These are phyloP conservation scores for Coniochaeta ligniaria DNA, from an alignment of 2,329 filamentous ascomycete species.

Conservation along the genomic window DNA sequence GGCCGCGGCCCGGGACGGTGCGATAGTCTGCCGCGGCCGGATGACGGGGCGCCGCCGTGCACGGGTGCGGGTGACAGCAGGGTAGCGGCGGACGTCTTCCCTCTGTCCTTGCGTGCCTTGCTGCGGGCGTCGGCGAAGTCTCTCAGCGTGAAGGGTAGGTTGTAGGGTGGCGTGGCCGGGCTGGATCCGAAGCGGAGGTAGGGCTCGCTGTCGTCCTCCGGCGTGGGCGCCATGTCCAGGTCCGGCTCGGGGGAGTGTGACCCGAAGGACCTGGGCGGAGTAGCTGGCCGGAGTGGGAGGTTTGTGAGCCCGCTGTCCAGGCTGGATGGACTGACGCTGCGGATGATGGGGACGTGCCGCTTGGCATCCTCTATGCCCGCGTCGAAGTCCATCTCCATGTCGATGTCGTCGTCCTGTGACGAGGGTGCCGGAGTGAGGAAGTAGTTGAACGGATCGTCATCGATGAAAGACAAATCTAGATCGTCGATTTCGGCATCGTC, in stretches of 20 bases:
- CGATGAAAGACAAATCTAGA: conserved; percentile 28
- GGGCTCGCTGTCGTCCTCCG: conserved; percentile 36
- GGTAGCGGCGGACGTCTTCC: conserved; percentile 18
- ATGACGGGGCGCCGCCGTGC: neutral
- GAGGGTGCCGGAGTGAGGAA: conserved; percentile 45
- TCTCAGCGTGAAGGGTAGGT: conserved; percentile 32
- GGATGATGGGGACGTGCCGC: conserved; percentile 36
- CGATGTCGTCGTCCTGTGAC: conserved; percentile 28
- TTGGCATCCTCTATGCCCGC: conserved; percentile 48
- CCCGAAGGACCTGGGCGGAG: conserved; percentile 30
- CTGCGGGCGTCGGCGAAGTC: conserved; percentile 28
- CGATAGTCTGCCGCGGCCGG: conserved; percentile 13
- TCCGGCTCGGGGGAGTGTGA: conserved; percentile 29
- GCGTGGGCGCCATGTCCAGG: conserved; percentile 35
- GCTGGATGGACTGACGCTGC: conserved; percentile 50
- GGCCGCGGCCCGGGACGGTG: conserved; percentile 12
- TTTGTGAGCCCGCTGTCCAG: conserved; percentile 38
- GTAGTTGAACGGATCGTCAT: conserved; percentile 47
- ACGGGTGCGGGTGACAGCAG: conserved; percentile 19
- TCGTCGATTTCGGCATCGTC: conserved; percentile 36
- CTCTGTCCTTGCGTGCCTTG: conserved; percentile 20
- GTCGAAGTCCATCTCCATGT: conserved; percentile 37
- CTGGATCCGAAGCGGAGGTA: conserved; percentile 39
- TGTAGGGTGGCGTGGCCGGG: conserved; percentile 16
- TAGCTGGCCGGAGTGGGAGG: conserved; percentile 29